Evolutionary conservation across 805 yeast species (phyloP).

Genomic region (Kurtzmaniella cleridarum): DNA sequence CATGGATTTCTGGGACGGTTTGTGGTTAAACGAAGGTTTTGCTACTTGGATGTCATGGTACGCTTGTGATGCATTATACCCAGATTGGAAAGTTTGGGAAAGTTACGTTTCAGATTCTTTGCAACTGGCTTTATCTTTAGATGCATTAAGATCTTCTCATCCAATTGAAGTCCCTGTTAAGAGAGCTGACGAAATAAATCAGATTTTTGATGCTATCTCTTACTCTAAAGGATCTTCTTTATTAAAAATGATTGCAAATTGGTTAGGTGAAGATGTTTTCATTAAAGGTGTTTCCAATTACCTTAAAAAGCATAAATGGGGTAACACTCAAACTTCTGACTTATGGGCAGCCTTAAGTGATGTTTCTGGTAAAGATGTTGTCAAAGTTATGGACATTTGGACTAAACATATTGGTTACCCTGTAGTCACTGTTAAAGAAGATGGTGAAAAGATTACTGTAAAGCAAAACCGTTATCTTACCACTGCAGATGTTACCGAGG

Average conservation of each 20-base stretch:
- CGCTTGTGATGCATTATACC: slow-evolving; percentile 68
- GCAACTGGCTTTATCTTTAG: slow-evolving; percentile 70
- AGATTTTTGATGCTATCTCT: slow-evolving; percentile 80
- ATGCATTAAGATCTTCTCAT: slow-evolving; percentile 77
- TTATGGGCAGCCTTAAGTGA: slow-evolving; percentile 70
- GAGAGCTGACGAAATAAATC: slow-evolving; percentile 74
- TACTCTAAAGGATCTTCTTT: slow-evolving; percentile 78
- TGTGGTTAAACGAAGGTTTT: slow-evolving; percentile 85
- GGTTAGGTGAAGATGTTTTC: slow-evolving; percentile 75
- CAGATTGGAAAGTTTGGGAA: slow-evolving; percentile 87
- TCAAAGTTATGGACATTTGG: slow-evolving; percentile 73
- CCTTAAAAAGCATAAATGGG: slow-evolving; percentile 69
- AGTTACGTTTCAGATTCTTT: slow-evolving; percentile 72
- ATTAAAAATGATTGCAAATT: slow-evolving; percentile 71
- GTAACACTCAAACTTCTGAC: slow-evolving; percentile 72
- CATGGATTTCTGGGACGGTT: slow-evolving; percentile 90
- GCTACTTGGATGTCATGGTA: slow-evolving; percentile 93
- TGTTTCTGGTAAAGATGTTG: slow-evolving; percentile 69
- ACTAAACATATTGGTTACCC: slow-evolving; percentile 78
- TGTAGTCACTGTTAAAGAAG: slow-evolving; percentile 60
- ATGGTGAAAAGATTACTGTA: slow-evolving; percentile 42
- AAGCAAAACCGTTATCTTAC: slow-evolving; percentile 71
- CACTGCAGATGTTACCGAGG: slow-evolving; percentile 72
- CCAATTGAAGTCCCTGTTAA: slow-evolving; percentile 82
- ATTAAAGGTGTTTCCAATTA: slow-evolving; percentile 76